Evolutionary conservation across 441 rosid species (phyloP), one percentile per base, ranked within the genome.

Genomic region (Gossypium trilobum): DNA sequence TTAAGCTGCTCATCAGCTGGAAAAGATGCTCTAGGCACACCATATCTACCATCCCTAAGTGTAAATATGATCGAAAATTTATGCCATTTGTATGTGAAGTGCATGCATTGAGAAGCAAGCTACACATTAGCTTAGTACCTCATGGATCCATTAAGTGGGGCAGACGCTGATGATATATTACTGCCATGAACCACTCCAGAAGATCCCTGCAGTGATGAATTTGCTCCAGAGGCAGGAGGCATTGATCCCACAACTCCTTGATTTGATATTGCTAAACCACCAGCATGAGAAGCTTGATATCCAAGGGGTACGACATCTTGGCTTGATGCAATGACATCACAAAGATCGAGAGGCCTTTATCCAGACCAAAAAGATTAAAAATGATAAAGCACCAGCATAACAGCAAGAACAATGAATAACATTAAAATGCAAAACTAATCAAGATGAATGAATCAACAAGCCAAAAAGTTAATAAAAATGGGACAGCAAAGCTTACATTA

Each of bases 321-420:
- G 79, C 84, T 90, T 60, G 97, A 82, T 63, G 86, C 77, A 79
- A 86, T 76, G 58, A 77, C 79, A 79, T 96, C 97, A 81, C 91
- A 89, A 64, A 96, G 85, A 85, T 96, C 98, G 75, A 89, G 91
- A 67, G 99, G 99, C 92, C 99, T 96, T 85, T 87, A 86, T 78
- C 78, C 78, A 78, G 65, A 84, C 65, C 71, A 54, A 61, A 31
- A 44, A 75, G 70, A 75, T 51, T 29, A 67, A 75, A 66, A 68
- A 71, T 78, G 65, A 75, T 33, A 59, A 23, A 31, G 25, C 72
- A 70, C 52, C 16, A 77, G 46, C 55, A 60, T 54, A 67, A 27
- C 33, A 5, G 50, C 79, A 62, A 73, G 3, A 42, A 46, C 73
- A 42, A 16, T 17, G 17, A 58, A 48, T 11, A 48, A 48, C 52